Percentiles rank a stretch among this genome's conserved stretches.
Conservation (phyloP, 495 filamentous ascomycete genomes). For the Annulohypoxylon moriforme region DNA sequence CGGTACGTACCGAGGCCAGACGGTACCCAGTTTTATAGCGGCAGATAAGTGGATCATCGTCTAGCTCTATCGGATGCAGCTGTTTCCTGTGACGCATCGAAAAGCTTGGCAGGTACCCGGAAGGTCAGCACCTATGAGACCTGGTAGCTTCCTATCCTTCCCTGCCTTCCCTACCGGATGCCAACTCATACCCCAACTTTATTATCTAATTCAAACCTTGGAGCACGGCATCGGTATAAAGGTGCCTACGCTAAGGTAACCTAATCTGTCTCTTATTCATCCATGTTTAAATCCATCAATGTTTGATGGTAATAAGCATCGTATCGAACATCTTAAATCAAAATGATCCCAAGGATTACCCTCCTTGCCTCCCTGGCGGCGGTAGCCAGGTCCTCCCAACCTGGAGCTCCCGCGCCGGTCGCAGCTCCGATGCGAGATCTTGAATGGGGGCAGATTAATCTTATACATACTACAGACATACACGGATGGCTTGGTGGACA, state of each 20-base stretch:
- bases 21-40: not conserved
- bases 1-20: not conserved
- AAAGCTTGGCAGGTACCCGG: conserved; percentile 44
- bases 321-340: conserved; percentile 11
- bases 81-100: conserved; percentile 31
- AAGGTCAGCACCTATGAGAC: conserved; percentile 13
- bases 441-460: conserved; percentile 91
- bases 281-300: conserved; percentile 11
- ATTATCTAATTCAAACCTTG: not conserved
- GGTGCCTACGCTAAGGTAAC: conserved; percentile 6
- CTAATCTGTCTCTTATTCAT: not conserved
- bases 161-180: conserved; percentile 7
- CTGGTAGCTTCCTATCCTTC: conserved; percentile 3
- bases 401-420: conserved; percentile 80
- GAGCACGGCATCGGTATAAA: not conserved
- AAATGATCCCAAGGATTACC: conserved; percentile 41
- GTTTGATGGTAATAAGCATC: conserved; percentile 25
- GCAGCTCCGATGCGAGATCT: conserved; percentile 84
- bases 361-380: conserved; percentile 46
- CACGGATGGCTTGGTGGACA: conserved; percentile 98
- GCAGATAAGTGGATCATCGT: not conserved
- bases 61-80: conserved; percentile 24
- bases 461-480: conserved; percentile 92
- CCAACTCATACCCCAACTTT: conserved; percentile 31
- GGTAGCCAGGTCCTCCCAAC: conserved; percentile 71